phyloP scores from a whole-genome alignment of 495 filamentous ascomycete genomes.

The Penicillium taxi region DNA sequence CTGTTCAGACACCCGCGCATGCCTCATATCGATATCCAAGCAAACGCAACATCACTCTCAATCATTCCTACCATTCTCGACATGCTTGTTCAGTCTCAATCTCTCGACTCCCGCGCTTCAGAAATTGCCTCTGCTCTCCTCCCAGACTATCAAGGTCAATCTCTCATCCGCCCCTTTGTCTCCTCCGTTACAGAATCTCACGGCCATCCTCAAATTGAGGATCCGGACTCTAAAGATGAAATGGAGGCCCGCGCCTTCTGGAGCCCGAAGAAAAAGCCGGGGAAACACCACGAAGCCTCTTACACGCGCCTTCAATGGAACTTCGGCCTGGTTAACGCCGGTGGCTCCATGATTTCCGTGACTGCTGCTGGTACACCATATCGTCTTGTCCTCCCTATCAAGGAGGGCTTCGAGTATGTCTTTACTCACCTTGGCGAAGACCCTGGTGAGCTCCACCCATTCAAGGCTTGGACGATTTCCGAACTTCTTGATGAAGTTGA shows the following conservation, averaged over 20 bases:
- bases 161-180: constrained; percentile 26
- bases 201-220: neutral
- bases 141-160: constrained; percentile 31
- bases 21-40: constrained; percentile 31
- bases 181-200: constrained; percentile 6
- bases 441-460: constrained; percentile 26
- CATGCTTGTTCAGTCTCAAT: constrained; percentile 34
- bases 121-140: constrained; percentile 30
- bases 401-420: constrained; percentile 29
- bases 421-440: constrained; percentile 33
- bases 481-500: constrained; percentile 18
- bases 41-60: constrained; percentile 34
- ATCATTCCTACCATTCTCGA: constrained; percentile 43
- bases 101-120: constrained; percentile 25
- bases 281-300: constrained; percentile 5
- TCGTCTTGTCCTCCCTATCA: constrained; percentile 35
- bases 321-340: constrained; percentile 39
- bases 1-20: constrained; percentile 38
- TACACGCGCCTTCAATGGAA: constrained; percentile 22
- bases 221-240: neutral
- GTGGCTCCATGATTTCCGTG: constrained; percentile 31
- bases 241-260: constrained; percentile 3
- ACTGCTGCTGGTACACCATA: constrained; percentile 29
- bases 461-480: constrained; percentile 22
- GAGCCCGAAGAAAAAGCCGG: too few relatives aligned